These are phyloP conservation scores for Dissophora ornata DNA, from an alignment of 192 early-diverging fungal genomes.

Conservation along the genomic window DNA sequence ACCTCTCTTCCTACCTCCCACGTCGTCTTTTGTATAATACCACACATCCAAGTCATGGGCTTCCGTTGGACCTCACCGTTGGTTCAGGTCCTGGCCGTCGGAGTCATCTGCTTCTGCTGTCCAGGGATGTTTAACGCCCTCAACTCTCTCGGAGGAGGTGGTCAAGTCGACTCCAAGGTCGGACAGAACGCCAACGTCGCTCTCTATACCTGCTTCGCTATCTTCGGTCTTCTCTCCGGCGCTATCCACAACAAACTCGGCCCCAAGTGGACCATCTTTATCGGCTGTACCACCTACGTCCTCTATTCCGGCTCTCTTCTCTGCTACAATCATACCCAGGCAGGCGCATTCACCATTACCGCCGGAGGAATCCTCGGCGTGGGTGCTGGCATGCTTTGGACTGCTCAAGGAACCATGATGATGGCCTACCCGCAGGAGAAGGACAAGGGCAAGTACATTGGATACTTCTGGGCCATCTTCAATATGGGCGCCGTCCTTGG, in stretches of 20 bases:
- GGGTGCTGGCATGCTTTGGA: constrained; percentile 80
- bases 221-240: constrained; percentile 82
- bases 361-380: constrained; percentile 85
- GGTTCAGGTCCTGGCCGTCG: constrained; percentile 77
- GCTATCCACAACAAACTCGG: constrained; percentile 84
- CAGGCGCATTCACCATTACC: constrained; percentile 72
- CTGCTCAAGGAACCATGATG: constrained; percentile 87
- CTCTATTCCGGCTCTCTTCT: constrained; percentile 85
- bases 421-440: constrained; percentile 85
- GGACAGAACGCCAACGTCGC: constrained; percentile 82
- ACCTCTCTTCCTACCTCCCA: too few species aligned
- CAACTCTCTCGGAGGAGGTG: constrained; percentile 73
- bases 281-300: constrained; percentile 76
- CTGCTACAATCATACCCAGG: constrained; percentile 69
- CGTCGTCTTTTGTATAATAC: neutral
- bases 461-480: constrained; percentile 91
- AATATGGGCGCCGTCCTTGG: constrained; percentile 84
- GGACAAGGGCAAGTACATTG: constrained; percentile 86
- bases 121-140: constrained; percentile 86
- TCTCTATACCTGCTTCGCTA: constrained; percentile 80
- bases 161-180: constrained; percentile 67
- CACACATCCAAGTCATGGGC: constrained; percentile 13
- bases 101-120: constrained; percentile 80
- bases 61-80: constrained; percentile 67
- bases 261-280: constrained; percentile 73